Evolutionary conservation across 2,329 filamentous ascomycete species (phyloP).

Genomic region (Cercospora brassicicola): DNA sequence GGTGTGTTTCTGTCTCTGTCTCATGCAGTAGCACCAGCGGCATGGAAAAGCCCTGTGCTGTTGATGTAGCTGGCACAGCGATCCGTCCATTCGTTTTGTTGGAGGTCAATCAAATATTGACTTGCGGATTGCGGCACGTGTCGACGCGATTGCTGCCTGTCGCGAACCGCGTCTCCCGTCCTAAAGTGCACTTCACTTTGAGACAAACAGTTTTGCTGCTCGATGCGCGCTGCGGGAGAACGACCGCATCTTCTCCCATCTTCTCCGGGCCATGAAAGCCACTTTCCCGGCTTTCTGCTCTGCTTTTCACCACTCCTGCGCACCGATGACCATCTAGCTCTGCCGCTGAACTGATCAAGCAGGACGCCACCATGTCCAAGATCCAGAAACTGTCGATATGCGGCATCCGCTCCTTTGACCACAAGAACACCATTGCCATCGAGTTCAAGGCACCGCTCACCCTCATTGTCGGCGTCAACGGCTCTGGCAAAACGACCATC

Average conservation of each 20-base stretch:
- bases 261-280: background rate
- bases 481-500: conserved; percentile 97
- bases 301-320: background rate
- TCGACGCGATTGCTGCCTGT: background rate
- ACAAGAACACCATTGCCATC: conserved; percentile 71
- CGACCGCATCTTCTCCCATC: background rate
- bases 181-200: background rate
- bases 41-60: background rate
- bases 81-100: background rate
- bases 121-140: background rate
- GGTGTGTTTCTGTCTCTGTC: background rate
- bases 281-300: background rate
- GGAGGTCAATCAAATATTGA: background rate
- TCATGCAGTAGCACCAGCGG: background rate
- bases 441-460: conserved; percentile 88
- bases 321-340: background rate
- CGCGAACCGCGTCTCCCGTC: background rate
- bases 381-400: conserved; percentile 87
- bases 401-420: conserved; percentile 85
- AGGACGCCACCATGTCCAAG: conserved; percentile 51
- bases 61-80: background rate
- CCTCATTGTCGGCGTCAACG: conserved; percentile 94
- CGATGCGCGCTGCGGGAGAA: background rate
- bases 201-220: background rate
- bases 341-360: background rate